These are phyloP conservation scores for Medicago ruthenica DNA, from an alignment of 306 rosid species.

Conservation along the genomic window DNA sequence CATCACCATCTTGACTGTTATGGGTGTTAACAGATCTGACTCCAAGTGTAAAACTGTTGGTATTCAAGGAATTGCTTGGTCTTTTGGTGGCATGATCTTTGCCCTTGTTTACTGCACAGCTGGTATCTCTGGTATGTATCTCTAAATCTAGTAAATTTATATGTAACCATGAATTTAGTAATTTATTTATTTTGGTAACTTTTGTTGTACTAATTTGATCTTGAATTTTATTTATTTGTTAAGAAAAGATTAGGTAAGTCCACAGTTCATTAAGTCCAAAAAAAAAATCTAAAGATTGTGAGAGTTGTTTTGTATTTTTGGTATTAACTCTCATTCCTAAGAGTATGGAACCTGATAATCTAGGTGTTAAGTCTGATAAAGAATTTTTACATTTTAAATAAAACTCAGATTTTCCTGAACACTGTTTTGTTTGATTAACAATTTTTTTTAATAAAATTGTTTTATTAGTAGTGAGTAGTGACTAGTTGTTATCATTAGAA, in stretches of 20 bases:
- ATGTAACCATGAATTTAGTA: not conserved
- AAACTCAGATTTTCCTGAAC: too few relatives aligned
- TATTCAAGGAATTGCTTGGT: slow-evolving; percentile 69
- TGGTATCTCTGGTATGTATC: slow-evolving; percentile 76
- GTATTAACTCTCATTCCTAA: too few relatives aligned
- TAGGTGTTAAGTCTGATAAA: too few relatives aligned
- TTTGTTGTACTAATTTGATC: not conserved
- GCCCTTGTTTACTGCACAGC: slow-evolving; percentile 95
- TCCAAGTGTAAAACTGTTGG: slow-evolving; percentile 66
- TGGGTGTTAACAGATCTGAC: slow-evolving; percentile 59
- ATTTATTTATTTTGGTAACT: not conserved
- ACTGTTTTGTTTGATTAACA: not conserved
- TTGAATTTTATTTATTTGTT: not conserved
- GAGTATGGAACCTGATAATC: too few relatives aligned
- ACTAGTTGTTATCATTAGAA: too few relatives aligned
- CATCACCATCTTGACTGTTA: slow-evolving; percentile 51
- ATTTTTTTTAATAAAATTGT: too few relatives aligned
- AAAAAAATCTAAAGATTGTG: too few relatives aligned
- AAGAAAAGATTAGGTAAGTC: too few relatives aligned
- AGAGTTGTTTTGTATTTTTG: too few relatives aligned
- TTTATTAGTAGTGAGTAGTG: too few relatives aligned
- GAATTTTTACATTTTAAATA: too few relatives aligned
- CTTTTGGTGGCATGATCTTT: slow-evolving; percentile 95
- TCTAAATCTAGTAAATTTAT: not conserved
- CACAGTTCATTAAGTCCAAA: too few relatives aligned